These are phyloP conservation scores for Arabis hirsuta DNA, from an alignment of 345 rosid species.

Conservation along the genomic window DNA sequence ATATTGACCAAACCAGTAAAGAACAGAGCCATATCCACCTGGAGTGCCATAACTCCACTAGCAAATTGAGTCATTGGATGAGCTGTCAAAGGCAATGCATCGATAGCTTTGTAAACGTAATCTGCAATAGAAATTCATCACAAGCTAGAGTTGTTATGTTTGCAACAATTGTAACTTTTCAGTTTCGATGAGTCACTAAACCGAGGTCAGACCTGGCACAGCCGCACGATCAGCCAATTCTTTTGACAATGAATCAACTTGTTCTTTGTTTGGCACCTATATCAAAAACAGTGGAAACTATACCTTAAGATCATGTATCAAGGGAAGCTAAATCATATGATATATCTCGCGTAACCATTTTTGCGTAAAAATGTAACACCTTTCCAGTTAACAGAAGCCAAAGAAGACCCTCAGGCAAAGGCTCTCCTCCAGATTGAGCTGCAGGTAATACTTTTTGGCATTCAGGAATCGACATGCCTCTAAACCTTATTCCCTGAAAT, in stretches of 20 bases:
- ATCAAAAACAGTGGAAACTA: background rate
- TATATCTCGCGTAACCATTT: conserved; percentile 2
- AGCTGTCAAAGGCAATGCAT: conserved; percentile 80
- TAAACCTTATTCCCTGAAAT: conserved; percentile 86
- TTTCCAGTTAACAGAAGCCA: conserved; percentile 99
- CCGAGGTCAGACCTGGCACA: conserved; percentile 71
- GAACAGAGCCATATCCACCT: conserved; percentile 52
- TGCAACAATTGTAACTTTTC: background rate
- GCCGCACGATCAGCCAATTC: conserved; percentile 76
- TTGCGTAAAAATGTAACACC: conserved; percentile 44
- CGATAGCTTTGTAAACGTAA: conserved; percentile 79
- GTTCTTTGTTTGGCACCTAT: conserved; percentile 77
- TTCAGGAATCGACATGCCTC: conserved; percentile 91
- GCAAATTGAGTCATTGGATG: conserved; percentile 99
- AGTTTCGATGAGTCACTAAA: background rate
- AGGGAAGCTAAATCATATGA: background rate
- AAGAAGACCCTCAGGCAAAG: conserved; percentile 92
- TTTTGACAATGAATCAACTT: conserved; percentile 78
- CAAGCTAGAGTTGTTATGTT: background rate
- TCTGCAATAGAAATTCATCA: conserved; percentile 48
- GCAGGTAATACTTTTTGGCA: conserved; percentile 88
- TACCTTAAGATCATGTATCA: background rate
- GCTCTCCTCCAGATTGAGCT: conserved; percentile 87
- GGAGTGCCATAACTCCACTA: conserved; percentile 97
- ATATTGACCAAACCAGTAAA: background rate